Percentiles rank a stretch among this genome's conserved stretches.
Conservation (phyloP, 371 early-diverging fungal species). For the Capniomyces stellatus region DNA sequence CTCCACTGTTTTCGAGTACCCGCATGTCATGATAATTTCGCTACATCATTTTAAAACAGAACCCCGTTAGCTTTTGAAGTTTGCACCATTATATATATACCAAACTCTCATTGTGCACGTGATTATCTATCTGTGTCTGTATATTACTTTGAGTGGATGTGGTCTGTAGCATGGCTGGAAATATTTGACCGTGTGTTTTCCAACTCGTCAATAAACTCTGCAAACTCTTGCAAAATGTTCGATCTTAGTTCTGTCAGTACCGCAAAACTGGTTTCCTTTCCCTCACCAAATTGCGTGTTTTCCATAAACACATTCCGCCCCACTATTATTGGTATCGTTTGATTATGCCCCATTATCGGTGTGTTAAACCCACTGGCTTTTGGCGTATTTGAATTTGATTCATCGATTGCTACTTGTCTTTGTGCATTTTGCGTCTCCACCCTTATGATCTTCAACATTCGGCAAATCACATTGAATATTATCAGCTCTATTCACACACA, state of each 20-base stretch:
- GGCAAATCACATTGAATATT: slow-evolving; percentile 66
- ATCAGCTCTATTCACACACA: slow-evolving; percentile 40
- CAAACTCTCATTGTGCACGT: too few species aligned
- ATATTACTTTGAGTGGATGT: slow-evolving; percentile 83
- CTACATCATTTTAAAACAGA: too few species aligned
- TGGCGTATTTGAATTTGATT: not conserved
- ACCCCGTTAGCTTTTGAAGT: too few species aligned
- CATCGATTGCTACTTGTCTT: slow-evolving; percentile 7
- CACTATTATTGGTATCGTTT: slow-evolving; percentile 1
- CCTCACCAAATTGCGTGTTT: slow-evolving; percentile 14
- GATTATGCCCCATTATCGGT: slow-evolving; percentile 17
- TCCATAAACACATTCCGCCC: slow-evolving; percentile 7
- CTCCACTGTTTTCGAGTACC: slow-evolving; percentile 70
- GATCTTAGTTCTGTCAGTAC: slow-evolving; percentile 36
- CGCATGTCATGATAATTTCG: slow-evolving; percentile 89
- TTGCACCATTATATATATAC: too few species aligned
- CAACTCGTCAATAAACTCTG: slow-evolving; percentile 69
- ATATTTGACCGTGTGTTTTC: slow-evolving; percentile 50
- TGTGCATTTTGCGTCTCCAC: slow-evolving; percentile 29
- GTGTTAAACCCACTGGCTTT: slow-evolving; percentile 8
- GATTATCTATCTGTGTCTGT: too few species aligned
- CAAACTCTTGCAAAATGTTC: slow-evolving; percentile 58
- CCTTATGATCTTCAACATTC: slow-evolving; percentile 66
- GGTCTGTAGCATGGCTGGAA: slow-evolving; percentile 58
- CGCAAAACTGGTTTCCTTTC: slow-evolving; percentile 11